Conservation (phyloP, 2,329 filamentous ascomycete genomes). For the Basipetospora chlamydospora region DNA sequence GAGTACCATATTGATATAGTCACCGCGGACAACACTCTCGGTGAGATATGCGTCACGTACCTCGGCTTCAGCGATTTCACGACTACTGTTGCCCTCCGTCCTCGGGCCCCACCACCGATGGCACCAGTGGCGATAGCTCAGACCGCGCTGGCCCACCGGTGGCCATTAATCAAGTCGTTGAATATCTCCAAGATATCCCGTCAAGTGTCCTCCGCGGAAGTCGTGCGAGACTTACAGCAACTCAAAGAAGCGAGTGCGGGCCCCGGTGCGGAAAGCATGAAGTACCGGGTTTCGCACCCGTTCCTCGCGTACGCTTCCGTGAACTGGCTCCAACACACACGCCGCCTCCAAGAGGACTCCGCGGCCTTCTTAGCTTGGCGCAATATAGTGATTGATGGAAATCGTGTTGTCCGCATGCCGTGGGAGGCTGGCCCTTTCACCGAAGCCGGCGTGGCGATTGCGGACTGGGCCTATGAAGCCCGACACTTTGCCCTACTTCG, state of each 20-base stretch:
- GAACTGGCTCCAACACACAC: neutral
- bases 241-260: neutral
- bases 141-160: neutral
- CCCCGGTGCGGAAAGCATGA: neutral
- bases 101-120: neutral
- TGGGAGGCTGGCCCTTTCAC: no score
- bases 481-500: no score
- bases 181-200: neutral
- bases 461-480: no score
- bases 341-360: no score
- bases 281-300: neutral
- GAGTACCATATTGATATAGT: neutral
- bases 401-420: no score
- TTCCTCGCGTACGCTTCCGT: neutral
- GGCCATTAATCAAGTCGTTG: neutral
- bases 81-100: conserved; percentile 10
- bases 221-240: neutral
- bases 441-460: no score
- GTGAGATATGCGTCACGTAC: conserved; percentile 21
- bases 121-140: neutral
- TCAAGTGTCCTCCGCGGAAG: neutral
- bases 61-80: conserved; percentile 22
- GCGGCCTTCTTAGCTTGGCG: no score
- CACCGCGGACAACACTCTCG: conserved; percentile 14
- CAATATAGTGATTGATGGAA: no score